Conservation (phyloP, 345 rosid species). For the Populus tremula region DNA sequence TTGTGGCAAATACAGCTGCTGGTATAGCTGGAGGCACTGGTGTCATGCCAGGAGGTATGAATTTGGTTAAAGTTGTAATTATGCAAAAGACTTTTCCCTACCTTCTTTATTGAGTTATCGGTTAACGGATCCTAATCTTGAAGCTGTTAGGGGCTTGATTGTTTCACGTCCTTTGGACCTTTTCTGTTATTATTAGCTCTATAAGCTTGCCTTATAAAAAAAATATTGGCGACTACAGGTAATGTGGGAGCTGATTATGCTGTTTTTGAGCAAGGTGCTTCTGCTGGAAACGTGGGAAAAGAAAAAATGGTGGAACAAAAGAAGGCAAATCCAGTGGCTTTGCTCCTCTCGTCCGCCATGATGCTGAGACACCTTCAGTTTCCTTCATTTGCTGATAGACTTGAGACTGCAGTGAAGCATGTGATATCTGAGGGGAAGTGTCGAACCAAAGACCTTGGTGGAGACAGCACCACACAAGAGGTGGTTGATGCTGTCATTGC, state of each 20-base stretch:
- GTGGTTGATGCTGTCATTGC: conserved; percentile 73
- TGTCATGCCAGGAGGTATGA: conserved; percentile 94
- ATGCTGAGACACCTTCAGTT: conserved; percentile 95
- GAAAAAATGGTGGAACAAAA: conserved; percentile 53
- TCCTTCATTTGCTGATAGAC: conserved; percentile 84
- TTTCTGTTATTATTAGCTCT: not conserved
- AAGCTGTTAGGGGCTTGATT: not conserved
- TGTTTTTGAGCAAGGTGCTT: conserved; percentile 94
- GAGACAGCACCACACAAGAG: conserved; percentile 67
- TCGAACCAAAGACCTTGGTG: conserved; percentile 85
- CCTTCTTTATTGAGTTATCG: not conserved
- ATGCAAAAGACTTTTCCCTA: not conserved
- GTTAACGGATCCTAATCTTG: not conserved
- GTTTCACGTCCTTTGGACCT: not conserved
- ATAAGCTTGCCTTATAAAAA: not conserved
- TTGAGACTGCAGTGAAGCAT: conserved; percentile 75
- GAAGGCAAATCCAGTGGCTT: conserved; percentile 91
- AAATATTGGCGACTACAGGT: conserved; percentile 40
- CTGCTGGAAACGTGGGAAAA: conserved; percentile 92
- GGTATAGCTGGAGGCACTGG: conserved; percentile 98
- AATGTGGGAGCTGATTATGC: conserved; percentile 94
- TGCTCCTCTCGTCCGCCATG: conserved; percentile 97
- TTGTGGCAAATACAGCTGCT: conserved; percentile 85
- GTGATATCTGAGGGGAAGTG: conserved; percentile 65
- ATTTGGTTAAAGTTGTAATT: not conserved